Evolutionary conservation across 1,139 yeast species (phyloP).

Genomic region (Pichia kudriavzevii): DNA sequence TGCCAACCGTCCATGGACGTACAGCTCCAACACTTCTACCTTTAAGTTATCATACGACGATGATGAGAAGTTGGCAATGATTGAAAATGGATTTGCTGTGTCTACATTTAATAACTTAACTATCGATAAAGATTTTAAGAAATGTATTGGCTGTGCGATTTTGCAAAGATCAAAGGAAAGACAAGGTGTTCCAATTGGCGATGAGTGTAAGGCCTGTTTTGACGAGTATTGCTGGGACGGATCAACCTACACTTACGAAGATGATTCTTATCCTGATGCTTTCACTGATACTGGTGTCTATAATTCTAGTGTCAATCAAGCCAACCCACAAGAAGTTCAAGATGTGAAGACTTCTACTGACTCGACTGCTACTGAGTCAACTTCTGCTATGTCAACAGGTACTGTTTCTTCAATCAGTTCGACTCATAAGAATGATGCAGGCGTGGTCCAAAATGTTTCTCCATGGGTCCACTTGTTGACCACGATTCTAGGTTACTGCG

Average conservation of each 20-base stretch:
- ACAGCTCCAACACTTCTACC: conserved; percentile 64
- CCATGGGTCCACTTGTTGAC: conserved; percentile 5
- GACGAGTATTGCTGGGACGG: conserved; percentile 73
- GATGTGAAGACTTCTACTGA: conserved; percentile 9
- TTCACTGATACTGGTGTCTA: conserved; percentile 45
- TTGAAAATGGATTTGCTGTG: conserved; percentile 75
- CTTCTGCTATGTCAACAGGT: conserved; percentile 1
- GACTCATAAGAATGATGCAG: conserved; percentile 6
- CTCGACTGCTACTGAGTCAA: conserved; percentile 10
- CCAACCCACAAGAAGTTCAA: conserved; percentile 5
- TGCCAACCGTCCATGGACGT: conserved; percentile 70
- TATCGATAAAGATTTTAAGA: conserved; percentile 62
- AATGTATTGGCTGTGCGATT: conserved; percentile 86
- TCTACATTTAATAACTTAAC: conserved; percentile 69
- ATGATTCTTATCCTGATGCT: conserved; percentile 27
- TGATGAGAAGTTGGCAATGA: conserved; percentile 51
- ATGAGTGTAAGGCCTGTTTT: conserved; percentile 70
- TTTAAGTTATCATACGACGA: conserved; percentile 56
- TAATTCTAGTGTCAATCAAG: conserved; percentile 21
- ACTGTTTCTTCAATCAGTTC: conserved; percentile 11
- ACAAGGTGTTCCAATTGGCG: conserved; percentile 51
- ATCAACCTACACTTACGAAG: conserved; percentile 15
- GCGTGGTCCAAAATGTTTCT: neutral
- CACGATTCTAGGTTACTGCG: conserved; percentile 2
- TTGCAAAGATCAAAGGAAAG: conserved; percentile 78